Conservation (phyloP, 2,329 filamentous ascomycete genomes). For the Celoporthe dispersa region DNA sequence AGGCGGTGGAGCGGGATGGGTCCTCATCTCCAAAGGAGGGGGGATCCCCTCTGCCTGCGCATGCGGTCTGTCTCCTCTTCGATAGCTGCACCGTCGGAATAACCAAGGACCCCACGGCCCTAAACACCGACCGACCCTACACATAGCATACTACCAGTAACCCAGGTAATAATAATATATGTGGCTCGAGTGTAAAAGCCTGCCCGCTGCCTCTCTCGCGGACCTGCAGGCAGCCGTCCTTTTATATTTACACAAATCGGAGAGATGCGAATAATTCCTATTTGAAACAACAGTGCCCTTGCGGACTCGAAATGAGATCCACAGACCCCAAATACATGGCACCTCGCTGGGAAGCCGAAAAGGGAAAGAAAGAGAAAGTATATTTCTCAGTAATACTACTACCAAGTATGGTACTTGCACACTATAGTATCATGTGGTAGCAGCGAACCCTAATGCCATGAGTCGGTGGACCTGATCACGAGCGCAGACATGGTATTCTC, state of each 20-base stretch:
- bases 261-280: not conserved
- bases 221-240: not conserved
- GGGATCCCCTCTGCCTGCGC: not conserved
- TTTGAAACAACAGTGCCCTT: not conserved
- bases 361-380: not conserved
- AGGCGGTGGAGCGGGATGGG: not conserved
- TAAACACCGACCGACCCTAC: not conserved
- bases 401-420: not conserved
- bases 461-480: not conserved
- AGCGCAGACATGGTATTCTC: not conserved
- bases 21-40: not conserved
- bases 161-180: not conserved
- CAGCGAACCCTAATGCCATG: not conserved
- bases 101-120: not conserved
- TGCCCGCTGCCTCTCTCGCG: not conserved
- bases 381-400: not conserved
- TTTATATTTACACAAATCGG: not conserved
- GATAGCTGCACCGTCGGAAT: not conserved
- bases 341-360: not conserved
- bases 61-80: not conserved
- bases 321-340: not conserved
- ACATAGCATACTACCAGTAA: not conserved
- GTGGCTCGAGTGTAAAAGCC: not conserved
- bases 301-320: not conserved
- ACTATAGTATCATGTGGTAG: not conserved